Evolutionary conservation across 345 rosid genomes (phyloP).

Genomic region (Alliaria petiolata): DNA sequence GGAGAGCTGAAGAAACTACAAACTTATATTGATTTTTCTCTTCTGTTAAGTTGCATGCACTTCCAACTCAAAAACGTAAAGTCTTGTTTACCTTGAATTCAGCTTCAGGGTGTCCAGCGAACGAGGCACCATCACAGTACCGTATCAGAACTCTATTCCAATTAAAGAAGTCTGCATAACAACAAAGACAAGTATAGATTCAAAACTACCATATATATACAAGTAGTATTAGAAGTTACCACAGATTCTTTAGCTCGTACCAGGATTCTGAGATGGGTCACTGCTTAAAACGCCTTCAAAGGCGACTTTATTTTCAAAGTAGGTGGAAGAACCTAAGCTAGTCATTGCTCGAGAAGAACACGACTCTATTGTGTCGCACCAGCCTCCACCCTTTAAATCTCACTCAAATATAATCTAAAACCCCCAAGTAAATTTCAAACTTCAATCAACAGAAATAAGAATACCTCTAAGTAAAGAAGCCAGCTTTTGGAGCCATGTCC

Average conservation of each 20-base stretch:
- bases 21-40: too few relatives aligned
- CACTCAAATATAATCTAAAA: background rate
- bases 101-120: slow-evolving; percentile 71
- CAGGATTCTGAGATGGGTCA: slow-evolving; percentile 60
- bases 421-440: background rate
- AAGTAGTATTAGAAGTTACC: too few relatives aligned
- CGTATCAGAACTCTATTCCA: slow-evolving; percentile 82
- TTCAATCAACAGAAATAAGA: background rate
- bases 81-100: slow-evolving; percentile 55
- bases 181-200: background rate
- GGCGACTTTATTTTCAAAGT: slow-evolving; percentile 42
- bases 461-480: slow-evolving; percentile 79
- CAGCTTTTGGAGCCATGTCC: slow-evolving; percentile 71
- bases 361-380: slow-evolving; percentile 55
- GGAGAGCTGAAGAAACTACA: background rate
- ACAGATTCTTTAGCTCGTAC: slow-evolving; percentile 20
- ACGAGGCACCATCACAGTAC: slow-evolving; percentile 92
- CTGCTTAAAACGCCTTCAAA: slow-evolving; percentile 59
- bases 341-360: slow-evolving; percentile 48
- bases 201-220: background rate
- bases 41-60: background rate
- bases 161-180: slow-evolving; percentile 56
- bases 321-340: slow-evolving; percentile 58
- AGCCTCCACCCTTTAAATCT: slow-evolving; percentile 67
- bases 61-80: background rate